Base-by-base conservation (phyloP, 2,329 filamentous ascomycete species). In the Clathrospora elynae region DNA sequence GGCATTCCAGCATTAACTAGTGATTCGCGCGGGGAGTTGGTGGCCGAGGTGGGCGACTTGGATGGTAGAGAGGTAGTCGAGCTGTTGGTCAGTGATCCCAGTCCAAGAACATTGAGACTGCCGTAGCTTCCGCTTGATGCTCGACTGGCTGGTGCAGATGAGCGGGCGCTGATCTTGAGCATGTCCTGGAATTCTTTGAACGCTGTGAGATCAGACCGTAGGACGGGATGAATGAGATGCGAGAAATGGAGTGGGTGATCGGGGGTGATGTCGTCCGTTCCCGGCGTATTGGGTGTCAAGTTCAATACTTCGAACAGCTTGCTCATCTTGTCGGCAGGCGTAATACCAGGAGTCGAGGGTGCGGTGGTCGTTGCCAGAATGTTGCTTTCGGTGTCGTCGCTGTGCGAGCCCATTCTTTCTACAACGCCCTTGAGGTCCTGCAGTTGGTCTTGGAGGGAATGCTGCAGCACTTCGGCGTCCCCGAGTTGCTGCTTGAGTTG, bases 391-490 rank as follows among this genome's bases (percentile, higher is more conserved):
- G 82, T 78, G 55, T 95, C 87, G 55, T 93, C 88, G 47, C 79
- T 80, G 55, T 89, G 83, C 9, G 82, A 77, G 16, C 79, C 81
- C 83, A 96, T 88, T 59, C 86, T 85, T 71, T 96, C 90, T 84
- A 99, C 89, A 51, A 96, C 90, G 13, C 82, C 78, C 72, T 99
- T 99, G 51, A 99, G 81, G 69, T 97, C 88, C 2, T 87, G 80
- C 2, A 99, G 77, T 68, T 99, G 93, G 68, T 97, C 91, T 66
- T 96, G 91, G 60, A 97, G 90, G 1, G 89, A 96, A 44, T 84
- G 84, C 48, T 99, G 80, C 12, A 99, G 79, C 16, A 81, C 79
- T 70, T 97, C 90, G 0, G 88, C 92, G 66, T 99, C 92, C 42
- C 83, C 83, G 38, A 99, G 78, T 69, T 97, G 91, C 17, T 86